Evolutionary conservation across 495 filamentous ascomycete genomes (phyloP).

Genomic region (Penicillium manginii): DNA sequence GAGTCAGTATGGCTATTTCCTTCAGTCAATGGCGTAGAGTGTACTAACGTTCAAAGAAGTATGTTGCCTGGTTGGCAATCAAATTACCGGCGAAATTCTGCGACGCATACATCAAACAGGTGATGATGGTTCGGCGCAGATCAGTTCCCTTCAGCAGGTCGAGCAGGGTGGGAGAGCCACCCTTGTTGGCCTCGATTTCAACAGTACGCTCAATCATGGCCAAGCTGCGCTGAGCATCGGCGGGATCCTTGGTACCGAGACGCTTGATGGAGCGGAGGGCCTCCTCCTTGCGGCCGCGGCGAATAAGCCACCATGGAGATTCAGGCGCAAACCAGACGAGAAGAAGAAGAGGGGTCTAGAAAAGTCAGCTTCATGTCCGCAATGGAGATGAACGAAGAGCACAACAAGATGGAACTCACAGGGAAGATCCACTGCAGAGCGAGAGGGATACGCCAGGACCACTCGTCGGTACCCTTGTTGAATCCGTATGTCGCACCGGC

Average conservation of each 20-base stretch:
- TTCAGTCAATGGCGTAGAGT: background rate
- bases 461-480: slow-evolving; percentile 52
- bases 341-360: slow-evolving; percentile 60
- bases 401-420: slow-evolving; percentile 12
- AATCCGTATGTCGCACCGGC: slow-evolving; percentile 66
- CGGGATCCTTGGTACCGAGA: slow-evolving; percentile 57
- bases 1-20: slow-evolving; percentile 10
- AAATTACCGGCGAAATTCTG: slow-evolving; percentile 42
- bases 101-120: slow-evolving; percentile 57
- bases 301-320: slow-evolving; percentile 62
- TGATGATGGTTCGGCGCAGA: slow-evolving; percentile 67
- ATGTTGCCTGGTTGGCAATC: slow-evolving; percentile 33
- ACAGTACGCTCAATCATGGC: slow-evolving; percentile 78
- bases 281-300: slow-evolving; percentile 61
- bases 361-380: background rate
- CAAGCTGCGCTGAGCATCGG: slow-evolving; percentile 65
- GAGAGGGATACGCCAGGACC: slow-evolving; percentile 63
- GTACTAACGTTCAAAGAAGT: slow-evolving; percentile 34
- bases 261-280: slow-evolving; percentile 66
- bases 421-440: slow-evolving; percentile 81
- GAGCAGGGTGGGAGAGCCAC: slow-evolving; percentile 56
- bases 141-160: slow-evolving; percentile 73
- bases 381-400: background rate
- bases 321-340: slow-evolving; percentile 69
- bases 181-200: slow-evolving; percentile 64